A percentile compares a stretch with the other conserved stretches of the same genome.
These are phyloP conservation scores for Tubosaeta brunneosetosa DNA, from an alignment of 768 basidiomycete species.

Conservation along the genomic window DNA sequence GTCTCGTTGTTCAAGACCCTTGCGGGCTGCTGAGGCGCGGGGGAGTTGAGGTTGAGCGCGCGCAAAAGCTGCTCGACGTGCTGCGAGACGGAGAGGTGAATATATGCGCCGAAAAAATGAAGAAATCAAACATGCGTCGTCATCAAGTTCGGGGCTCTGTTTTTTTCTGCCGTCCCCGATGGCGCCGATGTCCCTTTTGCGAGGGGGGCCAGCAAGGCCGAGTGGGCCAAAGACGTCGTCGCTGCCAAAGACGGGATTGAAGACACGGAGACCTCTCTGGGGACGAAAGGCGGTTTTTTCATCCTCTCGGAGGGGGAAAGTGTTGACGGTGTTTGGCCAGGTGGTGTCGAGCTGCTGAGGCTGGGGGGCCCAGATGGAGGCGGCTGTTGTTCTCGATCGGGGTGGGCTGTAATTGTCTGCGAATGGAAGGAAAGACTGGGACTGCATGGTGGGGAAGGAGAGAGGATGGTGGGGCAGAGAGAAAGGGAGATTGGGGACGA, in stretches of 20 bases:
- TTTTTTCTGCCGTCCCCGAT: conserved; percentile 78
- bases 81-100: conserved; percentile 36
- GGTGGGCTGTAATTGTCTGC: conserved; percentile 40
- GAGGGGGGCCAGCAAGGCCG: conserved; percentile 30
- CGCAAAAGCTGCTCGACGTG: conserved; percentile 80
- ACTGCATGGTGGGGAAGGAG: conserved; percentile 26
- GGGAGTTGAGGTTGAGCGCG: conserved; percentile 75
- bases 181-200: conserved; percentile 57
- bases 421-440: conserved; percentile 31
- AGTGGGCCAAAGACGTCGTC: conserved; percentile 68
- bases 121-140: conserved; percentile 33
- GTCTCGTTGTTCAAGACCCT: conserved; percentile 42
- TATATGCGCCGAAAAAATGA: conserved; percentile 26
- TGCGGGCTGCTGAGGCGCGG: conserved; percentile 49
- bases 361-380: conserved; percentile 82
- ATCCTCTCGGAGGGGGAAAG: conserved; percentile 47
- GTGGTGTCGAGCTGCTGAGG: conserved; percentile 61
- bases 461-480: conserved; percentile 38
- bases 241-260: conserved; percentile 28
- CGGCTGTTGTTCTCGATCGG: conserved; percentile 37
- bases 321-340: conserved; percentile 66
- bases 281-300: conserved; percentile 36
- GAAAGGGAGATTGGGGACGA: conserved; percentile 32
- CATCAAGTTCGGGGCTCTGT: conserved; percentile 50
- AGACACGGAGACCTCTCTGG: conserved; percentile 24